Evolutionary conservation across 148 eudicot species (phyloP).

Genomic region (Bassia scoparia): DNA sequence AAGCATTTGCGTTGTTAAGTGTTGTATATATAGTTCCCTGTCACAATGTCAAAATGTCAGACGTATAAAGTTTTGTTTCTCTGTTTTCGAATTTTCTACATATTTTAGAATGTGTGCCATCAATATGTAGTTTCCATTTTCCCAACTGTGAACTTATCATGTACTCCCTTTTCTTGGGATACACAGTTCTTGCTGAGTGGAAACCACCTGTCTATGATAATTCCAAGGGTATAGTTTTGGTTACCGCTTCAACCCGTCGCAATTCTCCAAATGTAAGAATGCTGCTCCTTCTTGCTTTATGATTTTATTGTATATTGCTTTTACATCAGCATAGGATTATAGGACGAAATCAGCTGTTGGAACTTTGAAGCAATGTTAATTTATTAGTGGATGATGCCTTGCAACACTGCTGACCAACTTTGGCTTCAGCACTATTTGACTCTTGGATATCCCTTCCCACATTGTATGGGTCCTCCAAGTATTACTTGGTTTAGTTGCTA

Average conservation of each 20-base stretch:
- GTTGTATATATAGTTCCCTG: neutral
- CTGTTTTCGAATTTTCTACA: neutral
- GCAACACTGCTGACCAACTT: neutral
- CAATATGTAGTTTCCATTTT: neutral
- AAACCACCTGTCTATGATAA: slow-evolving; percentile 98
- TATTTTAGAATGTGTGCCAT: neutral
- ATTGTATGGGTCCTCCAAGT: neutral
- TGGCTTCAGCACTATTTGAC: neutral
- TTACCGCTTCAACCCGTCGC: slow-evolving; percentile 91
- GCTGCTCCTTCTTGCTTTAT: slow-evolving; percentile 4
- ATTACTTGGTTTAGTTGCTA: too few relatives aligned
- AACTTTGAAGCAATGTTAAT: neutral
- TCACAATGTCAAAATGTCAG: neutral
- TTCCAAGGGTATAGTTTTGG: slow-evolving; percentile 76
- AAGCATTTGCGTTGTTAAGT: neutral
- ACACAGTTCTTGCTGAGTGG: slow-evolving; percentile 98
- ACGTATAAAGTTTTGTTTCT: neutral
- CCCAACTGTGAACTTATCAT: neutral
- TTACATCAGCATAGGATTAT: neutral
- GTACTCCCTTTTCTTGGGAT: neutral
- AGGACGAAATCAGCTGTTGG: neutral
- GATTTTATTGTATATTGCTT: neutral
- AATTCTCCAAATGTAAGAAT: slow-evolving; percentile 91
- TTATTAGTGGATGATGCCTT: neutral
- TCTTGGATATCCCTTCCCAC: neutral